Base-by-base conservation (phyloP, 495 filamentous ascomycete species). In the Neurospora intermedia region DNA sequence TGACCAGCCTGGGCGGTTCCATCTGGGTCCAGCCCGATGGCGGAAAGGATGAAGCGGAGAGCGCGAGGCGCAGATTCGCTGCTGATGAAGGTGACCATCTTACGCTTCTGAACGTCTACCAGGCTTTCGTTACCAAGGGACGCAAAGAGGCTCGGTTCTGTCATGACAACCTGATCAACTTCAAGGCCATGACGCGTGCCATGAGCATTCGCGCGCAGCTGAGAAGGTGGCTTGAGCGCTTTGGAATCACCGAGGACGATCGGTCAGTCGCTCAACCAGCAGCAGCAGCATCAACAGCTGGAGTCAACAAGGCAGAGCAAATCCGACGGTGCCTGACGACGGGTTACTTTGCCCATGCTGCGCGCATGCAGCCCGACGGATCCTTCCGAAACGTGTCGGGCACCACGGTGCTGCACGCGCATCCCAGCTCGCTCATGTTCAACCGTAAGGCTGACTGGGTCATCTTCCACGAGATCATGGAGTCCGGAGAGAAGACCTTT, bases 361-460 rank as follows among this genome's bases (percentile, higher is more conserved):
- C 96, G 35, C 89, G 91, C 81, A 98, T 98, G 95, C 93, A 97
- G 80, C 87, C 94, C 0, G 96, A 99, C 85, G 96, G 96, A 20
- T 93, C 88, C 16, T 98, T 98, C 77, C 89, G 87, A 76, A 94
- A 92, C 38, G 89, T 96, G 62, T 90, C 88, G 72, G 94, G 93
- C 13, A 89, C 88, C 8, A 86, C 83, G 48, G 88, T 88, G 59
- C 83, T 99, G 43, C 89, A 97, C 84, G 93, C 94, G 23, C 96
- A 99, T 82, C 96, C 96, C 4, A 96, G 89, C 77, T 96, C 92
- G 20, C 81, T 99, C 77, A 94, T 99, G 91, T 98, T 98, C 86
- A 97, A 98, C 82, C 89, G 96, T 62, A 98, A 97, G 84, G 94
- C 93, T 20, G 95, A 98, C 76, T 99, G 96, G 96, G 94, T 99